Evolutionary conservation across 2,329 filamentous ascomycete species (phyloP).

Genomic region (Alternaria novae-zelandiae): DNA sequence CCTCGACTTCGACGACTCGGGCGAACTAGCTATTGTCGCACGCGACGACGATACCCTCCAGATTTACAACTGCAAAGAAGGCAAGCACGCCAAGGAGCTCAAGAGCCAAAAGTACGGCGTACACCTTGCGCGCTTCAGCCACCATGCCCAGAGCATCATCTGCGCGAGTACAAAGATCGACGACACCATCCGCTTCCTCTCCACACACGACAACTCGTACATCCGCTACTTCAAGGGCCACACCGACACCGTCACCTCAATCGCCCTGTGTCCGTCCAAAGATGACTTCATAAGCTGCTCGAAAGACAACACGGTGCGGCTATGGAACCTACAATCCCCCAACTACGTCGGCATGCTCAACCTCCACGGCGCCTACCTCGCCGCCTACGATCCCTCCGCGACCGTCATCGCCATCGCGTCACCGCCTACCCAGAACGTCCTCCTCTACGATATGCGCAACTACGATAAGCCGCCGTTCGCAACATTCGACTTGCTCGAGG

Average conservation of each 20-base stretch:
- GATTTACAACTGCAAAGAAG: conserved; percentile 91
- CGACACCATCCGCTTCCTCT: conserved; percentile 84
- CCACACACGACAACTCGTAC: conserved; percentile 93
- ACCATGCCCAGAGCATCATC: conserved; percentile 87
- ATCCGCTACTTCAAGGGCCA: conserved; percentile 96
- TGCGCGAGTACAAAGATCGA: conserved; percentile 97
- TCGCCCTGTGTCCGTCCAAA: conserved; percentile 82
- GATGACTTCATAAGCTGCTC: conserved; percentile 94
- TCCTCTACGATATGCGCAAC: conserved; percentile 92
- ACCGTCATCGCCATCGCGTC: conserved; percentile 90
- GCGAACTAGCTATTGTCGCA: conserved; percentile 88
- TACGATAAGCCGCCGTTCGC: conserved; percentile 91
- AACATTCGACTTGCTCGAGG: conserved; percentile 78
- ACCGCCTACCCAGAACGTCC: conserved; percentile 76
- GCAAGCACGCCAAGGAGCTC: conserved; percentile 84
- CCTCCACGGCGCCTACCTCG: conserved; percentile 79
- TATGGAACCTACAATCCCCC: conserved; percentile 87
- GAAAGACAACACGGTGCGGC: conserved; percentile 85
- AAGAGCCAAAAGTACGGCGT: conserved; percentile 97
- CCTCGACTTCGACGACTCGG: conserved; percentile 94
- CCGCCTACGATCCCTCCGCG: conserved; percentile 90
- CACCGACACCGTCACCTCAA: conserved; percentile 79
- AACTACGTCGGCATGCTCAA: conserved; percentile 81
- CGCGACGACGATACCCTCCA: conserved; percentile 95
- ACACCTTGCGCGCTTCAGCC: conserved; percentile 92